Evolutionary conservation across 805 yeast species (phyloP).

Genomic region (Lipomyces japonicus): DNA sequence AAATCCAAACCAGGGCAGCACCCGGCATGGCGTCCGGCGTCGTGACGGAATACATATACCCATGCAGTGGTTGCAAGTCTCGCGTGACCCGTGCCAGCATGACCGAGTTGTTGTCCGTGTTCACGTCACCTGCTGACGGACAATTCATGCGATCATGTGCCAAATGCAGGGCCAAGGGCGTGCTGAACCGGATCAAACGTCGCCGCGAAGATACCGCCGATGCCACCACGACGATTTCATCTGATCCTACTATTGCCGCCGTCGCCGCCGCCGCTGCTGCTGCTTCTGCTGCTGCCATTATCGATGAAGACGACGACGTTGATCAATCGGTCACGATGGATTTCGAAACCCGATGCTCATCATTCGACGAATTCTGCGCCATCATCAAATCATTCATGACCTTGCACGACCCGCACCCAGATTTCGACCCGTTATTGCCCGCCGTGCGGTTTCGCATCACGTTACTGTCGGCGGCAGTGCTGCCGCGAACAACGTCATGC

Average conservation of each 20-base stretch:
- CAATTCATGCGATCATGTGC: conserved; percentile 28
- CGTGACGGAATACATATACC: conserved; percentile 25
- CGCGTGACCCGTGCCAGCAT: conserved; percentile 19
- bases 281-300: not conserved
- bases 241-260: not conserved
- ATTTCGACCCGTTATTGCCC: conserved; percentile 11
- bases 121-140: conserved; percentile 25
- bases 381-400: conserved; percentile 15
- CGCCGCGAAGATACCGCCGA: conserved; percentile 12
- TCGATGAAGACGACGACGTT: conserved; percentile 17
- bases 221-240: not conserved
- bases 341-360: conserved; percentile 13
- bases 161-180: conserved; percentile 25
- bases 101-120: conserved; percentile 23
- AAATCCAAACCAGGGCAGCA: conserved; percentile 16
- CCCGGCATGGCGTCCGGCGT: conserved; percentile 8
- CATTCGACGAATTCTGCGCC: conserved; percentile 14
- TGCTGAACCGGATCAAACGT: conserved; percentile 21
- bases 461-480: conserved; percentile 11
- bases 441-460: conserved; percentile 23
- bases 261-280: not conserved
- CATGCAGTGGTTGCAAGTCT: conserved; percentile 28
- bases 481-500: conserved; percentile 22
- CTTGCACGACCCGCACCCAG: conserved; percentile 22
- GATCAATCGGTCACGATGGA: conserved; percentile 10